Evolutionary conservation across 768 basidiomycete species (phyloP), one percentile per base, ranked within the genome.

Genomic region (Cytidiella melzeri): DNA sequence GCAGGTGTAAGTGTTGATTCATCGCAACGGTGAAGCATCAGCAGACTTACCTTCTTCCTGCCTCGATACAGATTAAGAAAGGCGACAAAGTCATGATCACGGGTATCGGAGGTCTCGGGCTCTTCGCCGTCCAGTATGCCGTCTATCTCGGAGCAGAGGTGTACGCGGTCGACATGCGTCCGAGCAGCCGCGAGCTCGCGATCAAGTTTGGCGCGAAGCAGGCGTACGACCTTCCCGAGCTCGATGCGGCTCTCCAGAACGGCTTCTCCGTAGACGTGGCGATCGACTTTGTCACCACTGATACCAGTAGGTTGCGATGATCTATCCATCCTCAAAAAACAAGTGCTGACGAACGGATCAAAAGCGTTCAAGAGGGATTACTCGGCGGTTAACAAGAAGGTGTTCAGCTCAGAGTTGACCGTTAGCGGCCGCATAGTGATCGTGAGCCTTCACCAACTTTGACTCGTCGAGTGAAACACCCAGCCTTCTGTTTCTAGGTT

Each of bases 31-130:
- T n/a, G n/a, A n/a, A n/a, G n/a, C n/a, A n/a, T n/a, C n/a, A n/a
- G n/a, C n/a, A n/a, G n/a, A n/a, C n/a, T n/a, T n/a, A n/a, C n/a
- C n/a, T n/a, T n/a, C n/a, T n/a, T n/a, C n/a, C n/a, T n/a, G n/a
- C n/a, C n/a, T n/a, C n/a, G n/a, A 15, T 15, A 34, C 30, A 34
- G 30, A 15, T 34, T 15, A 34, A 34, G 30, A 34, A 34, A 15
- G 82, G 82, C 37, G 81, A 78, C 66, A 74, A 72, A 52, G 77
- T 87, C 55, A 83, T 81, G 37, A 64, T 87, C 34, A 68, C 84
- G 53, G 83, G 83, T 38, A 73, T 86, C 30, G 83, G 82, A 36
- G 82, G 81, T 23, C 67, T 83, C 19, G 77, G 75, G 0, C 64
- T 62, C 51, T 66, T 55, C 43, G 60, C 55, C 13, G 55, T 75